Evolutionary conservation across 768 basidiomycete species (phyloP).

Genomic region (Phylloporus scabripes): DNA sequence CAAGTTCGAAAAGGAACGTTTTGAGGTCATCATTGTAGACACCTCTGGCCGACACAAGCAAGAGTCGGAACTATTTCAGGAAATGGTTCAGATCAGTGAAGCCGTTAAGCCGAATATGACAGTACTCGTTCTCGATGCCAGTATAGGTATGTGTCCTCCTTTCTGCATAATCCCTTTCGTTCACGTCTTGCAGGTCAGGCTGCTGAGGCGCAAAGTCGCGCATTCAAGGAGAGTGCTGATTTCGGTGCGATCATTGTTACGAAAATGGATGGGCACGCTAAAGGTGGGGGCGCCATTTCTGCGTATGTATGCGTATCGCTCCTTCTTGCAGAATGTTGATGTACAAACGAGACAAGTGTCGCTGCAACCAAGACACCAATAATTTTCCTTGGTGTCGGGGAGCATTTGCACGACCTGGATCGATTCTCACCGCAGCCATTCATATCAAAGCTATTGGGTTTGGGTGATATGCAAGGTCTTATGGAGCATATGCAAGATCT

Average conservation of each 20-base stretch:
- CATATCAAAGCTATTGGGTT: constrained; percentile 90
- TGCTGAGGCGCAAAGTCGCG: constrained; percentile 91
- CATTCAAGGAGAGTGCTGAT: constrained; percentile 96
- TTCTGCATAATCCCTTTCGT: not conserved
- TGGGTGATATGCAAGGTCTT: constrained; percentile 94
- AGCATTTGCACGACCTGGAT: constrained; percentile 96
- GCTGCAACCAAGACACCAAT: constrained; percentile 99
- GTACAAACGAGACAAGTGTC: constrained; percentile 52
- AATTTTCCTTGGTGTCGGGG: constrained; percentile 96
- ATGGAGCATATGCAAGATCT: constrained; percentile 99
- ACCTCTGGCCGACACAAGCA: constrained; percentile 97
- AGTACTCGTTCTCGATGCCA: constrained; percentile 90
- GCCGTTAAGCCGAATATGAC: constrained; percentile 97
- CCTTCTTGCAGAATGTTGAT: constrained; percentile 4
- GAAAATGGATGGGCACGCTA: constrained; percentile 99
- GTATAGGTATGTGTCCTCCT: constrained; percentile 58
- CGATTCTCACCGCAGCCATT: constrained; percentile 95
- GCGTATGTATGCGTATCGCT: constrained; percentile 56
- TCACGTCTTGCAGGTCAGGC: constrained; percentile 67
- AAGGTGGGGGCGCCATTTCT: constrained; percentile 98
- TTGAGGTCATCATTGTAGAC: constrained; percentile 98
- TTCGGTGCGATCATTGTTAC: constrained; percentile 99
- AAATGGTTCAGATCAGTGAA: constrained; percentile 95
- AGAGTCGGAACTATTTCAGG: constrained; percentile 92
- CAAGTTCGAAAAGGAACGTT: constrained; percentile 97